Conservation (phyloP, 192 early-diverging fungal genomes). For the Entomortierella beljakovae region DNA sequence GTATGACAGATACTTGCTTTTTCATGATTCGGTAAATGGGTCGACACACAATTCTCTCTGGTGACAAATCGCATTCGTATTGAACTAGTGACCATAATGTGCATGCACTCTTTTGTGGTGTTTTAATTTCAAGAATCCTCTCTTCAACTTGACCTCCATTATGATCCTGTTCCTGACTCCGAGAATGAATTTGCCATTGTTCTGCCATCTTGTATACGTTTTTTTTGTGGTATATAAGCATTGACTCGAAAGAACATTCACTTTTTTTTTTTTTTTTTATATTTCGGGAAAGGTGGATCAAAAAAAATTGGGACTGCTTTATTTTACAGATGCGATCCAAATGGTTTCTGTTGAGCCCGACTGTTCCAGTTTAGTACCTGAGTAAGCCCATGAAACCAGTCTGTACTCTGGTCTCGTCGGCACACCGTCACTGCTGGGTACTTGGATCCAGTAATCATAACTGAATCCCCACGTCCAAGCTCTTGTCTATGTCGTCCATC, state of each 20-base stretch:
- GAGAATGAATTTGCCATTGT: not conserved
- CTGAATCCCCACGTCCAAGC: conserved; percentile 80
- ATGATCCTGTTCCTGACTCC: not conserved
- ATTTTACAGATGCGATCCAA: conserved; percentile 56
- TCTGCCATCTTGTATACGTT: too few species aligned
- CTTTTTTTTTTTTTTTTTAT: too few species aligned
- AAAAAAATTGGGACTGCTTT: too few species aligned
- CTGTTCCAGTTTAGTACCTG: conserved; percentile 94
- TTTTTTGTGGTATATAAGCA: too few species aligned
- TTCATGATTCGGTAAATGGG: conserved; percentile 42
- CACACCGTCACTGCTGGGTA: conserved; percentile 90
- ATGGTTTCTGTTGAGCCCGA: conserved; percentile 84
- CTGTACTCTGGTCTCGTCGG: conserved; percentile 70
- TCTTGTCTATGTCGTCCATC: conserved; percentile 93
- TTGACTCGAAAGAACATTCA: too few species aligned
- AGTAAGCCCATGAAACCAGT: conserved; percentile 90
- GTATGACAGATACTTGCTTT: conserved; percentile 9
- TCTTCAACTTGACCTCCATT: not conserved
- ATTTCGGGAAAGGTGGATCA: too few species aligned
- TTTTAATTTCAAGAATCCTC: not conserved
- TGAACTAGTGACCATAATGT: conserved; percentile 45
- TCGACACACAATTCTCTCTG: conserved; percentile 24
- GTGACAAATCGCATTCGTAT: conserved; percentile 44
- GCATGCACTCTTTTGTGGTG: conserved; percentile 32
- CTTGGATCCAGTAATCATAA: conserved; percentile 84